These are phyloP conservation scores for Odonthalia washingtoniensis DNA, from an alignment of 31 red algal genomes.

Conservation along the genomic window DNA sequence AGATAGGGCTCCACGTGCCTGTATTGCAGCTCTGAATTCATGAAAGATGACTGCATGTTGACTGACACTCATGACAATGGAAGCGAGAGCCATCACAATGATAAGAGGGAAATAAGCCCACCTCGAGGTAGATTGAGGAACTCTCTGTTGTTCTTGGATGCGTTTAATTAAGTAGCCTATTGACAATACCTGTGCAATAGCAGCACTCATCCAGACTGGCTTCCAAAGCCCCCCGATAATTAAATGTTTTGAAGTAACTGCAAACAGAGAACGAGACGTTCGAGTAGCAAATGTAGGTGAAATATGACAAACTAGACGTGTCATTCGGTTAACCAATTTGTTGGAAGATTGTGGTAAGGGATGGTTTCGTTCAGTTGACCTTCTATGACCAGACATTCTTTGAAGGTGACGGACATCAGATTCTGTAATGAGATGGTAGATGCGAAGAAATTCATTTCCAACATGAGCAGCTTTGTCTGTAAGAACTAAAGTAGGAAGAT, in stretches of 20 bases:
- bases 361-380: neutral
- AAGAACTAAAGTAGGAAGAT: neutral
- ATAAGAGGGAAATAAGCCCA: neutral
- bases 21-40: neutral
- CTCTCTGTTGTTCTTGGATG: neutral
- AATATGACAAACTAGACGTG: neutral
- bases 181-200: neutral
- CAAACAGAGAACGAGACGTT: neutral
- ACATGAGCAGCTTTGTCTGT: neutral
- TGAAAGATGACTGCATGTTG: neutral
- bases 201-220: neutral
- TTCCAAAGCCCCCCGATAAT: neutral
- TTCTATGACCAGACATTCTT: neutral
- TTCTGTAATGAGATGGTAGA: neutral
- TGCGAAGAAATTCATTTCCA: neutral
- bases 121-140: neutral
- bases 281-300: neutral
- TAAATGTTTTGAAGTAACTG: neutral
- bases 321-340: neutral
- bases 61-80: neutral
- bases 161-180: neutral
- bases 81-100: neutral
- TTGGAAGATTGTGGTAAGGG: neutral
- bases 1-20: neutral
- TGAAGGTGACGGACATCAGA: neutral